Conservation (phyloP, 768 basidiomycete species). For the Tylopilus plumbeoviolaceoides region DNA sequence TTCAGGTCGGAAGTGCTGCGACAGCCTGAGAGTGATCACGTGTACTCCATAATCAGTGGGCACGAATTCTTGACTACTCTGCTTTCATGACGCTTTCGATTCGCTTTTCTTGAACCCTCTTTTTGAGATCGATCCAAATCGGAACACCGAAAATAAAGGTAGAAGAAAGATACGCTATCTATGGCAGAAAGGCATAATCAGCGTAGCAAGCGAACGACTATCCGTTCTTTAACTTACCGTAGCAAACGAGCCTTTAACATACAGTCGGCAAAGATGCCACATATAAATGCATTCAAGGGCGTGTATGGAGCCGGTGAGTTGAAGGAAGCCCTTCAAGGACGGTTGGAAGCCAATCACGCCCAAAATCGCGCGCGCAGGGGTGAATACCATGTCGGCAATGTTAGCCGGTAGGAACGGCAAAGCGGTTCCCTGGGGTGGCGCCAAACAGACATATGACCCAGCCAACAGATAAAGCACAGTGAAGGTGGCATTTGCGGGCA, state of each 20-base stretch:
- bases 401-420: conserved; percentile 14
- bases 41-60: background rate
- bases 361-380: conserved; percentile 17
- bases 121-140: conserved; percentile 49
- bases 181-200: background rate
- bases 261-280: conserved; percentile 27
- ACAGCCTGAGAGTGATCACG: too few species aligned
- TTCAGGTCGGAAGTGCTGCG: background rate
- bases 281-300: conserved; percentile 26
- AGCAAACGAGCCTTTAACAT: conserved; percentile 18
- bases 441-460: conserved; percentile 14
- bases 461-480: conserved; percentile 15
- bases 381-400: conserved; percentile 13
- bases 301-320: conserved; percentile 13
- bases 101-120: conserved; percentile 58
- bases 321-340: conserved; percentile 6
- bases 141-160: conserved; percentile 56
- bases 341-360: conserved; percentile 17
- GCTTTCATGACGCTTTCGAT: conserved; percentile 82
- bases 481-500: conserved; percentile 36
- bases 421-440: conserved; percentile 18
- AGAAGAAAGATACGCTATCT: conserved; percentile 52
- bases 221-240: conserved; percentile 12
- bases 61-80: conserved; percentile 32
- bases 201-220: background rate